Conservation (phyloP, 2,329 filamentous ascomycete genomes). For the Scedosporium boydii region DNA sequence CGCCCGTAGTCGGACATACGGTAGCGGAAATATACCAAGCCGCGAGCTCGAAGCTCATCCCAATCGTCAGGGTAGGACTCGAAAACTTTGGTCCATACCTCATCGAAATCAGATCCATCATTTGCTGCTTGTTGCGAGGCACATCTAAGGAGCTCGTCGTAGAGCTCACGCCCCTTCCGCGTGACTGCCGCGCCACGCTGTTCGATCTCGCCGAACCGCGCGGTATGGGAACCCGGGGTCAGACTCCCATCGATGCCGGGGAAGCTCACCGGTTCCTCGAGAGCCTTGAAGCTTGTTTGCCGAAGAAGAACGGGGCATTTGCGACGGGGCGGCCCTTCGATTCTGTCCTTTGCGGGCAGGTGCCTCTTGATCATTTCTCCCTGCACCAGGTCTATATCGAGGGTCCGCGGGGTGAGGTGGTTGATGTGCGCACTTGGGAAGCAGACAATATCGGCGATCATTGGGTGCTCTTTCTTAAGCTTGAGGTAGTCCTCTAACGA, state of each 20-base stretch:
- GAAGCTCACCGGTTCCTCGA: slow-evolving; percentile 38
- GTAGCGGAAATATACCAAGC: background rate
- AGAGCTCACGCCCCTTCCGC: slow-evolving; percentile 30
- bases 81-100: background rate
- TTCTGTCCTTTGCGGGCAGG: slow-evolving; percentile 35
- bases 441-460: slow-evolving; percentile 36
- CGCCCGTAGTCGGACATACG: background rate
- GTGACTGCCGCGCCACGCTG: slow-evolving; percentile 42
- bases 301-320: slow-evolving; percentile 36
- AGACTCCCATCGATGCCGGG: slow-evolving; percentile 11
- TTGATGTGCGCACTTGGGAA: slow-evolving; percentile 39
- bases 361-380: slow-evolving; percentile 27
- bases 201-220: slow-evolving; percentile 44
- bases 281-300: slow-evolving; percentile 43
- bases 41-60: background rate
- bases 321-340: slow-evolving; percentile 39
- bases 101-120: background rate
- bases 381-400: slow-evolving; percentile 37
- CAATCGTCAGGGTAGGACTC: background rate
- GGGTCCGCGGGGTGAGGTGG: slow-evolving; percentile 40
- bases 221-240: slow-evolving; percentile 30
- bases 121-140: slow-evolving; percentile 12
- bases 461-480: slow-evolving; percentile 32
- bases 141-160: slow-evolving; percentile 30
- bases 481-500: slow-evolving; percentile 29